Evolutionary conservation across 768 basidiomycete genomes (phyloP), one percentile per base, ranked within the genome.

Genomic region (Paxillus rubicundulus): DNA sequence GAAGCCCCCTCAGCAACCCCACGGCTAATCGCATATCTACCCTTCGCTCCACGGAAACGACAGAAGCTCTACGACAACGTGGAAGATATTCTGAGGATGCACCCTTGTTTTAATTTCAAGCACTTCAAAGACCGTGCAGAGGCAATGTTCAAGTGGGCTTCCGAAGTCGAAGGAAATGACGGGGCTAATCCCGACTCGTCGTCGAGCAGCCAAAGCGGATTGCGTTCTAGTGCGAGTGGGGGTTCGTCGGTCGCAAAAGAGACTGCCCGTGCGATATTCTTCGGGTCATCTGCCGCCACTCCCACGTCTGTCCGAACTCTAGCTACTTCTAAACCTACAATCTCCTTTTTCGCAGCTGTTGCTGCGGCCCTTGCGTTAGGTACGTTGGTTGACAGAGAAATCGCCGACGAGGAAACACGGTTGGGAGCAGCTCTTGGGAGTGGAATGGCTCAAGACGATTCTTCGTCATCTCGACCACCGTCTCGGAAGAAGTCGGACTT

Each of bases 321-420:
- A 45, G 3, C 54, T 36, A 38, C 53, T 16, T 52, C 61, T 36
- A 60, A 54, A 45, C 63, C 61, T 4, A 58, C 69, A 0, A 53
- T 70, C 8, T 72, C 70, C 32, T 79, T 87, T 61, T 88, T 87
- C 55, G 80, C 83, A 0, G 73, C 79, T 2, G 75, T 80, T 40
- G 79, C 80, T 45, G 81, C 80, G 1, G 74, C 78, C 2, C 76
- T 87, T 36, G 85, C 86, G 1, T 63, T 87, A 47, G 87, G 84
- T 27, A 77, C 79, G 41, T 63, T 77, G 42, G 64, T 72, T 9
- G 68, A 72, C 4, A 61, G 61, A 56, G 66, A 67, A 34, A 50
- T 67, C 17, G 41, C 58, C 47, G 60, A 66, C 47, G 66, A 67
- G 24, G 66, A 67, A 56, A 50, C 39, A 4, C 66, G 66, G 28